Evolutionary conservation across 768 basidiomycete species (phyloP).

Genomic region (Termitomyces sp.): DNA sequence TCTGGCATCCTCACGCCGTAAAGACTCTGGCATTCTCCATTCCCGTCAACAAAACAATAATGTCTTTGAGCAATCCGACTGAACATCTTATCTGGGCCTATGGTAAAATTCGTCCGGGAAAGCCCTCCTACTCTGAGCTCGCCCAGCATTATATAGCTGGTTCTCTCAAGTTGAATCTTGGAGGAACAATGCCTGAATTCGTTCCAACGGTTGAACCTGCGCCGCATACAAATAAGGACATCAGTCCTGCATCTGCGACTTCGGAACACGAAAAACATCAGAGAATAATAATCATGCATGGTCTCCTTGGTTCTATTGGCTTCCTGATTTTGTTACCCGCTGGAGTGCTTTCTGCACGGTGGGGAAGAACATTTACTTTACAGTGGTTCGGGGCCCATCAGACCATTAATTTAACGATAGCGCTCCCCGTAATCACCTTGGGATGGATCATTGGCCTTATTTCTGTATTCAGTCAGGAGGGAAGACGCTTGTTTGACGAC

Average conservation of each 20-base stretch:
- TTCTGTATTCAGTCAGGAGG: constrained; percentile 35
- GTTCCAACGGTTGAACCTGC: constrained; percentile 11
- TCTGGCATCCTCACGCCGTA: constrained; percentile 27
- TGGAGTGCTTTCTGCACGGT: constrained; percentile 50
- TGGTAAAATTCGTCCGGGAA: constrained; percentile 24
- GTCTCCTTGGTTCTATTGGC: constrained; percentile 43
- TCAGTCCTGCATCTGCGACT: not conserved
- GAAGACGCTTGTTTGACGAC: constrained; percentile 25
- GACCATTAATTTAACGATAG: constrained; percentile 43
- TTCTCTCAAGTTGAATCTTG: constrained; percentile 28
- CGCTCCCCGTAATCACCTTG: constrained; percentile 41
- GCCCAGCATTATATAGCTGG: constrained; percentile 29
- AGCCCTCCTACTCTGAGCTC: constrained; percentile 16
- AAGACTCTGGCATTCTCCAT: constrained; percentile 39
- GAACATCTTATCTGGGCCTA: constrained; percentile 39
- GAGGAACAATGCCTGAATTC: constrained; percentile 21
- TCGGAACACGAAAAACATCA: constrained; percentile 26
- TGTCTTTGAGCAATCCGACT: constrained; percentile 19
- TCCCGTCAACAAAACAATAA: constrained; percentile 30
- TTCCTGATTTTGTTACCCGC: constrained; percentile 54
- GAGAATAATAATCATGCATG: constrained; percentile 49
- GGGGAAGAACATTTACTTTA: constrained; percentile 42
- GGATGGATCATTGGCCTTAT: constrained; percentile 46
- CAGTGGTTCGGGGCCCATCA: constrained; percentile 58
- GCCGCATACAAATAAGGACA: not conserved